A percentile compares a stretch with the other conserved stretches of the same genome.
These are phyloP conservation scores for Pseudogymnoascus sp. DNA, from an alignment of 2,329 filamentous ascomycete genomes.

Conservation along the genomic window DNA sequence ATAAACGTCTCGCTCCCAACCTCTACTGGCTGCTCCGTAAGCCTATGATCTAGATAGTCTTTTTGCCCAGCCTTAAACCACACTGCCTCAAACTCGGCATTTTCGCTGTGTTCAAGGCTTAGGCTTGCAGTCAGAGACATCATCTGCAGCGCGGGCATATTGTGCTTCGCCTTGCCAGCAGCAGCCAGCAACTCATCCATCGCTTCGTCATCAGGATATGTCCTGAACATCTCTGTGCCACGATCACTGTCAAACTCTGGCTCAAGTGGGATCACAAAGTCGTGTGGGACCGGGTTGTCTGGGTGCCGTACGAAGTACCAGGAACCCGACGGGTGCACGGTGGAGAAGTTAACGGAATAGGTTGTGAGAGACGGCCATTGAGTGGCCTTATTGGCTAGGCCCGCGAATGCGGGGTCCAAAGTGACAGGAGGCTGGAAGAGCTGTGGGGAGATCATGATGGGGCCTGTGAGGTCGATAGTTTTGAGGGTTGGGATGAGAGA, in stretches of 20 bases:
- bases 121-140: constrained; percentile 3
- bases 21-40: background rate
- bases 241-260: background rate
- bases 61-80: background rate
- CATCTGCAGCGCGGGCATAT: constrained; percentile 9
- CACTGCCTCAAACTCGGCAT: constrained; percentile 1
- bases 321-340: background rate
- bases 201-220: constrained; percentile 5
- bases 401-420: background rate
- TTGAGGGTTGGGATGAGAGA: constrained; percentile 9
- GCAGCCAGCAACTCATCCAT: constrained; percentile 6
- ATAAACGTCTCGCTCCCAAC: background rate
- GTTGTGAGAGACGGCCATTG: constrained; percentile 6
- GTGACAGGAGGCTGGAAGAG: background rate
- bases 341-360: constrained; percentile 4
- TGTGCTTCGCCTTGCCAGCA: background rate
- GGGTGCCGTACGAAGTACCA: constrained; percentile 10
- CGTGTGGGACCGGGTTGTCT: background rate
- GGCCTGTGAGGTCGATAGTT: constrained; percentile 2
- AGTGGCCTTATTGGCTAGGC: background rate
- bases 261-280: background rate
- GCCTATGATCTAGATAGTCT: background rate
- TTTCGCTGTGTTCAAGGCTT: background rate
- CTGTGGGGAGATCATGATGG: constrained; percentile 10
- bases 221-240: constrained; percentile 1